A percentile compares a stretch with the other conserved stretches of the same genome.
phyloP scores from a whole-genome alignment of 2,329 filamentous ascomycete species.

The Coniosporium uncinatum region DNA sequence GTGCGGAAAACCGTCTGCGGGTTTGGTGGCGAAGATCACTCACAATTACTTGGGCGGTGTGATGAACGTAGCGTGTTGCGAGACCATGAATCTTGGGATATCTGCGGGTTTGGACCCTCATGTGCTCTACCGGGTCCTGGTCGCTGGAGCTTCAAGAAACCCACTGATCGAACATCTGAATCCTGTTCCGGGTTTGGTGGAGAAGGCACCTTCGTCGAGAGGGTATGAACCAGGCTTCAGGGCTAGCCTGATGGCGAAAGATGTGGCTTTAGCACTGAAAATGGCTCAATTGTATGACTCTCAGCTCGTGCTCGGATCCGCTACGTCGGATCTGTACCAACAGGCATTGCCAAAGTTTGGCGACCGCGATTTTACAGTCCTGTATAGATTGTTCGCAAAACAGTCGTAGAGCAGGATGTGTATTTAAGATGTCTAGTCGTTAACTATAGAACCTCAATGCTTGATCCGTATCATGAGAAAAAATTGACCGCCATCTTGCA shows the following conservation, averaged over 20 bases:
- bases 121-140: conserved; percentile 44
- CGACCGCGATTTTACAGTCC: conserved; percentile 50
- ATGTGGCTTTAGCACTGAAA: conserved; percentile 48
- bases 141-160: conserved; percentile 45
- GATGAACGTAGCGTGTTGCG: conserved; percentile 51
- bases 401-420: too few species aligned
- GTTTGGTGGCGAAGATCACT: conserved; percentile 52
- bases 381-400: conserved; percentile 41
- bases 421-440: too few species aligned
- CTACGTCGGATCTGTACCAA: conserved; percentile 44
- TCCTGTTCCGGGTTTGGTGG: conserved; percentile 43
- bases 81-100: conserved; percentile 57
- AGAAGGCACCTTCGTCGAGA: conserved; percentile 39
- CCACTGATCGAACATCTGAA: conserved; percentile 44
- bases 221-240: conserved; percentile 51
- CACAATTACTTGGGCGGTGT: conserved; percentile 57
- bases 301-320: conserved; percentile 41
- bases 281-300: conserved; percentile 47
- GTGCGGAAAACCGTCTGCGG: conserved; percentile 49
- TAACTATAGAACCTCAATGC: too few species aligned
- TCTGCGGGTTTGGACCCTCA: conserved; percentile 48
- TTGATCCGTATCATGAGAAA: too few species aligned
- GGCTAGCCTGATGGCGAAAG: conserved; percentile 54
- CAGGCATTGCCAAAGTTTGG: conserved; percentile 42
- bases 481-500: too few species aligned